phyloP scores from a whole-genome alignment of 305 asterid species.

The Lippia alba region DNA sequence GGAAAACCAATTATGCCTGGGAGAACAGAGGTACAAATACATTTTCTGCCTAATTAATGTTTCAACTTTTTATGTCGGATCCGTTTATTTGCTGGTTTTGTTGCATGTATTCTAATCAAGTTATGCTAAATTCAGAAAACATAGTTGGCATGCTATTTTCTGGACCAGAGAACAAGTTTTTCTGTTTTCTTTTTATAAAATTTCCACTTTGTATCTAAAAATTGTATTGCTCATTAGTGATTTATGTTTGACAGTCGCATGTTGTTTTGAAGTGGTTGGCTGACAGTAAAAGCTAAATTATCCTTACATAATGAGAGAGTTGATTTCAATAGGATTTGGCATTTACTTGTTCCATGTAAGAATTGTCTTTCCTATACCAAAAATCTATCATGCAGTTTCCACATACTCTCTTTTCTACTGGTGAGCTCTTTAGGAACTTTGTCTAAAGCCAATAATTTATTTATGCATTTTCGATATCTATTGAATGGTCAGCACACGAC shows the following conservation, averaged over 20 bases:
- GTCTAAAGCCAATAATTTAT: background rate
- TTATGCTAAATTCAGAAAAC: background rate
- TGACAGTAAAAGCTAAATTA: too few species aligned
- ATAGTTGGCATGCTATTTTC: background rate
- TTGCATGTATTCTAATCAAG: conserved; percentile 1
- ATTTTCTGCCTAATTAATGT: conserved; percentile 17
- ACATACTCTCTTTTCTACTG: background rate
- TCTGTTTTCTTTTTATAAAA: too few species aligned
- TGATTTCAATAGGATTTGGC: too few species aligned
- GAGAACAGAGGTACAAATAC: conserved; percentile 74
- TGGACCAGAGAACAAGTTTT: conserved; percentile 1
- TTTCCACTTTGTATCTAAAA: conserved; percentile 1
- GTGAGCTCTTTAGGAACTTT: background rate
- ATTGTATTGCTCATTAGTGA: background rate
- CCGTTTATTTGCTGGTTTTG: conserved; percentile 8
- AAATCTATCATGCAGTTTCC: background rate
- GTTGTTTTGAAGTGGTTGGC: too few species aligned
- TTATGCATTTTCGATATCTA: background rate
- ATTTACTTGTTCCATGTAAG: too few species aligned
- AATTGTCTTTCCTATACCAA: too few species aligned
- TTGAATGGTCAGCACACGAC: too few species aligned
- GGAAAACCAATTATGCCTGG: conserved; percentile 94
- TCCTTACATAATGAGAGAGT: background rate
- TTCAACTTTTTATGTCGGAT: background rate
- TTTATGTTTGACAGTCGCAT: background rate